Evolutionary conservation across 2,329 filamentous ascomycete species (phyloP).

Genomic region (Chrysoporthe cubensis): DNA sequence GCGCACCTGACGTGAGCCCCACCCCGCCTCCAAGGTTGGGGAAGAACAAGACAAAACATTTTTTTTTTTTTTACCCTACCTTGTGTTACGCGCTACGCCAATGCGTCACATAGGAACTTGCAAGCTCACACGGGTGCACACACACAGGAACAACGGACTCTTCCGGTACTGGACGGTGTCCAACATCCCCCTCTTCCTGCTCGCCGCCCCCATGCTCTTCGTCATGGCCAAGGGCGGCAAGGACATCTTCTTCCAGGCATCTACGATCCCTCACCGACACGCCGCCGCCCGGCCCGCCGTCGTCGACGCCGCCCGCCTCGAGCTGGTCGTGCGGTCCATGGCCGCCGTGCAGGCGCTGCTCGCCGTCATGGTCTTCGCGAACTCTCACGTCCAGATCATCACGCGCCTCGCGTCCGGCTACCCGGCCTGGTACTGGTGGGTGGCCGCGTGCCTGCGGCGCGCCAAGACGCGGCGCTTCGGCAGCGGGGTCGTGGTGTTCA

Average conservation of each 20-base stretch:
- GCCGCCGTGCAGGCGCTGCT: constrained; percentile 76
- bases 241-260: constrained; percentile 38
- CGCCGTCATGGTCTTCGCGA: constrained; percentile 71
- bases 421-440: constrained; percentile 85
- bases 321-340: constrained; percentile 55
- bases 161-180: constrained; percentile 87
- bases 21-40: too few relatives aligned
- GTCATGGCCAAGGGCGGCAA: constrained; percentile 67
- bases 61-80: too few relatives aligned
- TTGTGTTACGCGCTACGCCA: too few relatives aligned
- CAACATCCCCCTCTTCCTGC: constrained; percentile 84
- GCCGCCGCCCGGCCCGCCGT: not conserved
- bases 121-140: not conserved
- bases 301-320: constrained; percentile 26
- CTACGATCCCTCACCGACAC: constrained; percentile 7
- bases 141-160: constrained; percentile 79
- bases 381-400: constrained; percentile 93
- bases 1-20: too few relatives aligned
- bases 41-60: too few relatives aligned
- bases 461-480: constrained; percentile 34
- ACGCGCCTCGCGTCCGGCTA: constrained; percentile 87
- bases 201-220: constrained; percentile 77
- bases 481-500: constrained; percentile 60
- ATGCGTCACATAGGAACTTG: not conserved
- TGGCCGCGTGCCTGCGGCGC: constrained; percentile 57